Evolutionary conservation across 2,329 filamentous ascomycete species (phyloP).

Genomic region (Colletotrichum sp.): DNA sequence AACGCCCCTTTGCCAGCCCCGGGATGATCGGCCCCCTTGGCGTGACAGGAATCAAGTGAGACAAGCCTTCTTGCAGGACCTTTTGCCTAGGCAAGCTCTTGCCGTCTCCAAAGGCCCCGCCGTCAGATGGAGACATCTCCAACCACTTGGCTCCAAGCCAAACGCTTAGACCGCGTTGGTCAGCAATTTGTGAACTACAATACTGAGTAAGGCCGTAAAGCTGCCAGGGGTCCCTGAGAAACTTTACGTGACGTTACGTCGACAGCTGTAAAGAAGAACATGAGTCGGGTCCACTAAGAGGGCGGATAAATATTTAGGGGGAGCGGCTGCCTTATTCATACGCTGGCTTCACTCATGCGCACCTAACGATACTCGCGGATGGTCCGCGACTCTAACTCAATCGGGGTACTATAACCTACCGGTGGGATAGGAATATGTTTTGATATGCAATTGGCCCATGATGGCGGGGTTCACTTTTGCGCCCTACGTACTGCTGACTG

Average conservation of each 20-base stretch:
- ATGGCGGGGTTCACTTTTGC: background rate
- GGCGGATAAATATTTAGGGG: background rate
- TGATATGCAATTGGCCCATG: background rate
- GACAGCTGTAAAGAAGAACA: background rate
- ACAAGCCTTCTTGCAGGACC: background rate
- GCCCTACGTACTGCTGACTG: too few species aligned
- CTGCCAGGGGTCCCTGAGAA: background rate
- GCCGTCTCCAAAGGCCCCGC: background rate
- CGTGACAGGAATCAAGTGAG: background rate
- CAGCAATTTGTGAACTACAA: background rate
- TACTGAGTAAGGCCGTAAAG: background rate
- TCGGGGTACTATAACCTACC: background rate
- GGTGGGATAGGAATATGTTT: background rate
- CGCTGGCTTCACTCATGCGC: background rate
- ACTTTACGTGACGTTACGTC: background rate
- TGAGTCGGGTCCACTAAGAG: background rate
- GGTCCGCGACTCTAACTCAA: background rate
- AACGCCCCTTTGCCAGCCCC: background rate
- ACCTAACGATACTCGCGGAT: background rate
- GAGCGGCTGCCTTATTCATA: background rate
- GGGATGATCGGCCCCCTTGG: background rate
- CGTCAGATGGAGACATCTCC: background rate
- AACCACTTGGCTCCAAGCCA: background rate
- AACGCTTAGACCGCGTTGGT: background rate
- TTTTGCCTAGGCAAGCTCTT: background rate